phyloP scores from a whole-genome alignment of 2,329 filamentous ascomycete genomes.

The Furcasterigmium sp. region DNA sequence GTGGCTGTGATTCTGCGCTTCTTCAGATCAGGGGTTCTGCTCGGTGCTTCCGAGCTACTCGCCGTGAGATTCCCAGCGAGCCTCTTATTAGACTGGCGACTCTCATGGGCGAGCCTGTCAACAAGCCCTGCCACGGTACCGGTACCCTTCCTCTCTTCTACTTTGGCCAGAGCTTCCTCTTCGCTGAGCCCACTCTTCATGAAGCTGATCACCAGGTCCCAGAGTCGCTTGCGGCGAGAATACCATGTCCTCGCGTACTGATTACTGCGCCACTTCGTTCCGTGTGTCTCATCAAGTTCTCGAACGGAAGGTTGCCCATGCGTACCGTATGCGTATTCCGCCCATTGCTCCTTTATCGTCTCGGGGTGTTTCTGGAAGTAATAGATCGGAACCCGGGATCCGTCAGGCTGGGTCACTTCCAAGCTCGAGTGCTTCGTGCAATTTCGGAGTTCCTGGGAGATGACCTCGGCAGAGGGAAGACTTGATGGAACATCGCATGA shows the following conservation, averaged over 20 bases:
- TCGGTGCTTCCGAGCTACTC: no score
- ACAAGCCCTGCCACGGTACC: conserved; percentile 4
- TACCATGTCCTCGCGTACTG: conserved; percentile 9
- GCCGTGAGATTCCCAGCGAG: no score
- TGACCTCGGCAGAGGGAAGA: background rate
- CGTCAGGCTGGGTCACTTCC: background rate
- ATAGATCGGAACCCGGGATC: conserved; percentile 5
- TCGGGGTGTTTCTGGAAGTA: conserved; percentile 6
- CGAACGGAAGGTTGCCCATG: conserved; percentile 6
- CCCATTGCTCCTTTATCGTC: conserved; percentile 10
- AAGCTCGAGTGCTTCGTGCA: no score
- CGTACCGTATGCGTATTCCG: conserved; percentile 8
- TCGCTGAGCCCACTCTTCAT: conserved; percentile 5
- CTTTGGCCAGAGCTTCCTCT: conserved; percentile 2
- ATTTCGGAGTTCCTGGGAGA: background rate
- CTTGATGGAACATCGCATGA: no score
- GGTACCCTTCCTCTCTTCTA: background rate
- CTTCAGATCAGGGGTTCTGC: no score
- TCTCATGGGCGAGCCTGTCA: background rate
- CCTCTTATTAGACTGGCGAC: background rate
- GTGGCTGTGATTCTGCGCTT: no score
- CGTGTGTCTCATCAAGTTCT: conserved; percentile 6
- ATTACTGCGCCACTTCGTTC: conserved; percentile 7
- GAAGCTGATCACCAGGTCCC: conserved; percentile 7
- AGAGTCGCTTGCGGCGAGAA: conserved; percentile 8